Evolutionary conservation across 139 green algal species (phyloP), one percentile per base, ranked within the genome.

Genomic region (Gonium pectorale): DNA sequence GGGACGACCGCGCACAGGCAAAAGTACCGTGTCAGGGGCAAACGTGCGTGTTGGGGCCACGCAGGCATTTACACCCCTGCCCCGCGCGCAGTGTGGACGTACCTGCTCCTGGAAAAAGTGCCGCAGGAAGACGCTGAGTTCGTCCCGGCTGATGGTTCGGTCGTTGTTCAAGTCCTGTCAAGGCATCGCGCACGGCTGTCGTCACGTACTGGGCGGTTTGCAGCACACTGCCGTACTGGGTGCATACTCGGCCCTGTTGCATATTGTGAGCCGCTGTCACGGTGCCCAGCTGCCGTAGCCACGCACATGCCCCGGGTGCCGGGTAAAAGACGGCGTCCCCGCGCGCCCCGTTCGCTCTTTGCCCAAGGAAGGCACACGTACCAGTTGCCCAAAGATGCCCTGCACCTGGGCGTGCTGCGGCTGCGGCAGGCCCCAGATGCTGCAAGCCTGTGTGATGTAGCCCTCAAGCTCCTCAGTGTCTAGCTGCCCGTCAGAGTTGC

Each of bases 71-170:
- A n/a, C n/a, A n/a, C n/a, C n/a, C n/a, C n/a, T n/a, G n/a, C n/a
- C n/a, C n/a, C n/a, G n/a, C n/a, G n/a, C n/a, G n/a, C n/a, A n/a
- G n/a, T n/a, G n/a, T n/a, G n/a, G n/a, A n/a, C n/a, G n/a, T n/a
- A n/a, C n/a, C 70, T 79, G 70, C 60, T 87, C 79, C 41, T 77
- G 81, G 80, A 90, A 90, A 17, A 90, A 85, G 51, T 90, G 86
- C 17, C 80, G 80, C 52, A 90, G 35, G 72, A 90, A 90, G 35
- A 90, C 80, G 19, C n/a, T 41, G n/a, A 90, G 54, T 67, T 90
- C 86, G 49, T 86, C 72, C 41, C 59, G 69, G 44, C 71, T 84
- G n/a, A 90, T 85, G 29, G 5, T 54, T 0, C 66, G 63, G 59
- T 90, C 86, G 15, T 85, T 79, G 63, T 85, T 70, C 8, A 81